Base-by-base conservation (phyloP, 139 green algal genomes). In the Chlamydomonas sp. region DNA sequence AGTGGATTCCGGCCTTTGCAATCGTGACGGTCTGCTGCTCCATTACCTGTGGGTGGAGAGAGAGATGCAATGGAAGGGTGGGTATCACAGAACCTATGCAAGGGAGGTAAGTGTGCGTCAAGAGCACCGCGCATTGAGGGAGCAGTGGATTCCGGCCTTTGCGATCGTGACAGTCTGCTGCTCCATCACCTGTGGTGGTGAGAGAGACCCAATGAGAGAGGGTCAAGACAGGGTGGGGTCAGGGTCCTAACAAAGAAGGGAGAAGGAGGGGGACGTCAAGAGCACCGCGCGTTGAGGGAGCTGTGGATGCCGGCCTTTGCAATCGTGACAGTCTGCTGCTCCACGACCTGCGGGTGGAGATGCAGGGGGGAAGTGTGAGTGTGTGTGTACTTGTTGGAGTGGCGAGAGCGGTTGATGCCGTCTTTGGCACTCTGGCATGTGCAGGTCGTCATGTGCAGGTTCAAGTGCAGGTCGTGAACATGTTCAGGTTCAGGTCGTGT, bases 1-100 rank as follows among this genome's bases (percentile, higher is more conserved):
- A 87, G 66, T 98, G 89, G 76, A 99, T 97, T 69, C 95, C 95
- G 8, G 95, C 94, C 81, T 99, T 99, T 72, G 95, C 91, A 66
- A 99, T 97, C 1, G 95, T 99, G 57, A 99, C 95, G 4, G 91
- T 96, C 84, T 96, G 91, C 85, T 96, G 91, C 80, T 96, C 91
- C 91, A 96, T 96, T n/a, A n/a, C n/a, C n/a, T 36, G 95, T 88
- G 84, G 89, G 78, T 2, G 29, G 34, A 31, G 5, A 5, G 24
- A 58, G 5, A 69, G 24, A 6, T 4, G 35, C 35, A 69, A 16
- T 49, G 60, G 6, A 43, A 16, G 10, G 13, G 60, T 43, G 5
- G 10, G 50, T 26, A 50, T 50, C 10, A n/a, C 16, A 16, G 43
- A 16, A 50, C 43, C 43, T n/a, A 16, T 50, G 43, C 10, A 16